phyloP scores from a whole-genome alignment of 177 flowering plant species.

The Vitis hybrid region DNA sequence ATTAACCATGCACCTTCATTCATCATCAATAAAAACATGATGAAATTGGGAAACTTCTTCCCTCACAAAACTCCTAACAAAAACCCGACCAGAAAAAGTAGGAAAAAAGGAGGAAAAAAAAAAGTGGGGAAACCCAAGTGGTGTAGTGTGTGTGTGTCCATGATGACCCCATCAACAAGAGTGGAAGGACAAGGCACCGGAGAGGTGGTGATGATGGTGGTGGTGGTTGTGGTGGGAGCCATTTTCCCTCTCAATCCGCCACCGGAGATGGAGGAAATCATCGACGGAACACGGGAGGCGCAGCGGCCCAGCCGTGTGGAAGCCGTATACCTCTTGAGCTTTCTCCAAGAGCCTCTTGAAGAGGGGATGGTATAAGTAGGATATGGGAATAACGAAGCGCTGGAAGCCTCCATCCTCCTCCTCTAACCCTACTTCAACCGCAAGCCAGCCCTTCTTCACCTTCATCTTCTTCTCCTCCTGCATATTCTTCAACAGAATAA shows the following conservation, averaged over 20 bases:
- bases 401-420: constrained; percentile 48
- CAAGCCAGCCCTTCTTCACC: constrained; percentile 71
- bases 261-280: constrained; percentile 57
- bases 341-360: constrained; percentile 53
- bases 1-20: no score
- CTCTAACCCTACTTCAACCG: constrained; percentile 59
- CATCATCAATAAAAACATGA: no score
- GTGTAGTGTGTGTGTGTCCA: no score
- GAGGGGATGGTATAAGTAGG: constrained; percentile 56
- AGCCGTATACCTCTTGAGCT: constrained; percentile 63
- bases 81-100: no score
- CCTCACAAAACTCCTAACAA: no score
- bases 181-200: constrained; percentile 37
- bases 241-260: constrained; percentile 57
- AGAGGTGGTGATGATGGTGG: constrained; percentile 25
- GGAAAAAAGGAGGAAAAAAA: no score
- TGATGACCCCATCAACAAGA: constrained; percentile 28
- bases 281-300: constrained; percentile 67
- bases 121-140: no score
- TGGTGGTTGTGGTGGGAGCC: constrained; percentile 1
- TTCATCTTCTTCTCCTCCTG: constrained; percentile 48
- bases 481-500: constrained; percentile 9
- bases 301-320: constrained; percentile 50
- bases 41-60: no score
- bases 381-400: constrained; percentile 58